Base-by-base conservation (phyloP, 2,329 filamentous ascomycete species). In the Rhynchosporium agropyri region DNA sequence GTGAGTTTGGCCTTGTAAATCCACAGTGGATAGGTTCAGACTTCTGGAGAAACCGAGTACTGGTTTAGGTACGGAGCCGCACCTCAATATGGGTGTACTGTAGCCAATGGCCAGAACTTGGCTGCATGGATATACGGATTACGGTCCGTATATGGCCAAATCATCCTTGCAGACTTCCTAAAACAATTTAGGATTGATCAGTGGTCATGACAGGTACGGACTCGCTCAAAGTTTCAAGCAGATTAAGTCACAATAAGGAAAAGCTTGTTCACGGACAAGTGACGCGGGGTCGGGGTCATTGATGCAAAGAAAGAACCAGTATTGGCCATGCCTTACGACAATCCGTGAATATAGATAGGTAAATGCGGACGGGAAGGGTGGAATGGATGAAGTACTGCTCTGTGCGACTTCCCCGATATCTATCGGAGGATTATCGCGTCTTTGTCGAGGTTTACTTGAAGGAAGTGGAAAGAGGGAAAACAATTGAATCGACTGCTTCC, bases 161-260 rank as follows among this genome's bases (percentile, higher is more conserved):
- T 20, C 40, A 57, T 31, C 38, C 54, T 45, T 3, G 54, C 20
- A 28, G 15, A n/a, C 8, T 29, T 33, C 13, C 20, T 20, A 10
- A 60, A 54, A 60, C 38, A 61, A 53, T 56, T 43, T 65, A 50
- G 43, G 40, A 57, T 65, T 62, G 63, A 56, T 49, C 43, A 33
- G 60, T 59, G 36, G 38, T 12, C 1, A 1, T 43, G 36, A 36
- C 36, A 15, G 33, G 51, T 20, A 40, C 48, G 28, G 31, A 31
- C 38, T 50, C 42, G 58, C 42, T 60, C 51, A n/a, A 42, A 42
- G 13, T 60, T 65, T 60, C 60, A 60, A 36, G 36, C 63, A 48
- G 43, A 62, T 59, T 56, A 36, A 33, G 12, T 4, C 20, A 33
- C 5, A 40, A 38, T 61, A 36, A 55, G 43, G 57, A 13, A 15